phyloP scores from a whole-genome alignment of 179 eudicot species.

The Actinidia polygama region DNA sequence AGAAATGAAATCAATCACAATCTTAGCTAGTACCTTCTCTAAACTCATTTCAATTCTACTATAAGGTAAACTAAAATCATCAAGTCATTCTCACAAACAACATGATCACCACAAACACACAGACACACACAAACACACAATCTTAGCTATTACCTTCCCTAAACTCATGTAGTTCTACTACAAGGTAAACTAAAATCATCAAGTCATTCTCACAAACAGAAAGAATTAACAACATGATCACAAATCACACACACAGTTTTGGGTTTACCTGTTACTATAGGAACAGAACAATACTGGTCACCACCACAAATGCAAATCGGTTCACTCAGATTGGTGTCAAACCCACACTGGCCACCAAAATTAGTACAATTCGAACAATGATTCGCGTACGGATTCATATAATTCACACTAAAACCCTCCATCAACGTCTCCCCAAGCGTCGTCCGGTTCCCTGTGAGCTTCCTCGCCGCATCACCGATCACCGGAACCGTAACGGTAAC shows the following conservation, averaged over 20 bases:
- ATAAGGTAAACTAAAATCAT: no score
- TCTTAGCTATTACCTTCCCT: no score
- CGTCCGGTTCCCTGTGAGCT: conserved; percentile 20
- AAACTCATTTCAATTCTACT: no score
- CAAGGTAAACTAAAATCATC: background rate
- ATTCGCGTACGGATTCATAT: conserved; percentile 25
- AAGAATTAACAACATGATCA: background rate
- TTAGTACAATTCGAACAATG: conserved; percentile 30
- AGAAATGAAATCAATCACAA: background rate
- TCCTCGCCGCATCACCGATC: conserved; percentile 16
- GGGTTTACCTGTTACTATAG: background rate
- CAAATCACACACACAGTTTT: background rate
- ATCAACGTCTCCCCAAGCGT: conserved; percentile 35
- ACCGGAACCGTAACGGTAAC: conserved; percentile 32
- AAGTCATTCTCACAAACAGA: background rate
- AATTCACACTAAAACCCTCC: conserved; percentile 41
- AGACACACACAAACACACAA: no score
- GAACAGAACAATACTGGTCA: conserved; percentile 24
- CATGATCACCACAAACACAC: no score
- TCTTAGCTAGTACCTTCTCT: background rate
- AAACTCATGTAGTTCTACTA: background rate
- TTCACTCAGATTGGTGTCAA: conserved; percentile 8
- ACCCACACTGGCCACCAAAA: conserved; percentile 41
- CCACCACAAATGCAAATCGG: conserved; percentile 41
- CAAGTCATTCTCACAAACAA: no score